phyloP scores from a whole-genome alignment of 176 grass and related monocot species.

The Cenchrus purpureus region DNA sequence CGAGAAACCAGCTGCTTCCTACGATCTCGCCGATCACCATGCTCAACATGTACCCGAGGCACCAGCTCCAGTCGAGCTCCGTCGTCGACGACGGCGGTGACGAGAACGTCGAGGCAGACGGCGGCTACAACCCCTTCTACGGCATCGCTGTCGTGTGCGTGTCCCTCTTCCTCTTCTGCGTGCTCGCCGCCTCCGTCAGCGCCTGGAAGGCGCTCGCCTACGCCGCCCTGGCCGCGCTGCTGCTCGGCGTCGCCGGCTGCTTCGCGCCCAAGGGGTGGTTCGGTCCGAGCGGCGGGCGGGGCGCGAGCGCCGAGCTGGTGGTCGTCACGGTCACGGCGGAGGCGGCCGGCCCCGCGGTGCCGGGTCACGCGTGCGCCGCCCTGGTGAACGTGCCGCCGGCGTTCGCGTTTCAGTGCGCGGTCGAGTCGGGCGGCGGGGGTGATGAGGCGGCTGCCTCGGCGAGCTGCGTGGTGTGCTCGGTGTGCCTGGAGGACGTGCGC shows the following conservation, averaged over 20 bases:
- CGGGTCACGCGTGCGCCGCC: neutral
- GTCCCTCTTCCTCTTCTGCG: constrained; percentile 41
- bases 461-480: constrained; percentile 25
- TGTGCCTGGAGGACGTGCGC: constrained; percentile 50
- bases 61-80: neutral
- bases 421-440: too few species aligned
- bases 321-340: neutral
- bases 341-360: neutral
- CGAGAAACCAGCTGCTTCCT: neutral
- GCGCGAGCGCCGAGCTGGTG: neutral
- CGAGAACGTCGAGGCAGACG: neutral
- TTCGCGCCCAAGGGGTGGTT: constrained; percentile 17
- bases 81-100: neutral
- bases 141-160: constrained; percentile 39
- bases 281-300: neutral
- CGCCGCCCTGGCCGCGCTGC: neutral
- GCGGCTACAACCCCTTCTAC: constrained; percentile 15
- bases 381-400: constrained; percentile 14
- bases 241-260: constrained; percentile 30
- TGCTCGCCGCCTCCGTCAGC: constrained; percentile 25
- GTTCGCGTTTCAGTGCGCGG: constrained; percentile 32
- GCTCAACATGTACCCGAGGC: constrained; percentile 38
- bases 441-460: neutral
- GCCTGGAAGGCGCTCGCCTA: constrained; percentile 22
- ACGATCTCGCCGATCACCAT: constrained; percentile 4